Conservation (phyloP, 2,329 filamentous ascomycete species). For the Penicillium brasilianum region DNA sequence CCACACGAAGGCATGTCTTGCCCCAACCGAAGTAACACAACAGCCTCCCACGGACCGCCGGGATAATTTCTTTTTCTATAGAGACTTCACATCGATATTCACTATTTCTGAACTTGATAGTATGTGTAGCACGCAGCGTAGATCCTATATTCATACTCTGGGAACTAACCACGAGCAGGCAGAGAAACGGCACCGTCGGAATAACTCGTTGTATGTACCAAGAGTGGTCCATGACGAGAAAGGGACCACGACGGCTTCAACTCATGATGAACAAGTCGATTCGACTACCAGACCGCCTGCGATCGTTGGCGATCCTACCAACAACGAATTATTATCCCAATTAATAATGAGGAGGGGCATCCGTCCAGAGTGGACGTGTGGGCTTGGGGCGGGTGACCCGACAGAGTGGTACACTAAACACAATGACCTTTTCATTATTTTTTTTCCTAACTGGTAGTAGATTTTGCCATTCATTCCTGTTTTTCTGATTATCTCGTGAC, state of each 20-base stretch:
- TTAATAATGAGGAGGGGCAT: background rate
- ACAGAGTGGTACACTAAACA: conserved; percentile 19
- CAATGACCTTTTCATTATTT: background rate
- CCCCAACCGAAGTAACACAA: background rate
- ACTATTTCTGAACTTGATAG: background rate
- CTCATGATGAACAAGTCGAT: too few species aligned
- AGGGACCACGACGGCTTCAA: too few species aligned
- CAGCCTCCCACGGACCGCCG: background rate
- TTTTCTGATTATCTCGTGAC: background rate
- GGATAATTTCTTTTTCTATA: background rate
- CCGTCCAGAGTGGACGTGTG: background rate
- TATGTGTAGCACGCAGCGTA: too few species aligned
- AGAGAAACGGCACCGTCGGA: too few species aligned
- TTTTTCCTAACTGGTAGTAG: background rate
- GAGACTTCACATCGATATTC: background rate
- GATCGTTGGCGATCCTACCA: too few species aligned
- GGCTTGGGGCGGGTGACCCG: conserved; percentile 15
- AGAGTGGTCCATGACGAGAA: too few species aligned
- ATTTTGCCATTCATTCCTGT: background rate
- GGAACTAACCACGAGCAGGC: too few species aligned
- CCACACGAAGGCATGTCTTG: background rate
- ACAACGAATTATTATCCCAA: background rate
- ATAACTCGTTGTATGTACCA: too few species aligned
- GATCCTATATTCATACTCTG: too few species aligned
- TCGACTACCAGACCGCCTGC: too few species aligned